Percentiles rank a stretch among this genome's conserved stretches.
phyloP scores from a whole-genome alignment of 805 yeast genomes.

The Myxozyma neotropica region DNA sequence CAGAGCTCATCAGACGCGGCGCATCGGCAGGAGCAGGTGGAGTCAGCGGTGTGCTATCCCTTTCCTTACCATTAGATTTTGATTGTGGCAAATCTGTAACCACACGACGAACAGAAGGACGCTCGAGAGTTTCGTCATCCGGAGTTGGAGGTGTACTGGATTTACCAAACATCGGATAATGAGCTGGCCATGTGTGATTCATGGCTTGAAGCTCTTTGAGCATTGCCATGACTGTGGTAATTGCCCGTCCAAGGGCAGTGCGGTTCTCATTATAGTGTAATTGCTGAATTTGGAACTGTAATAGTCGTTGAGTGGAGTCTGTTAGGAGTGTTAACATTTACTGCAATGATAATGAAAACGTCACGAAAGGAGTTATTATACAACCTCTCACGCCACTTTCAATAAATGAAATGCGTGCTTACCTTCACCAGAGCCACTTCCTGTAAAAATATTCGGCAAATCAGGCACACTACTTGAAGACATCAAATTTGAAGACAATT shows the following conservation, averaged over 20 bases:
- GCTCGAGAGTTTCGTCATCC: not conserved
- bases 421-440: not conserved
- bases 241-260: constrained; percentile 57
- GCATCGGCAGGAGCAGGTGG: constrained; percentile 4
- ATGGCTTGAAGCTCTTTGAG: constrained; percentile 39
- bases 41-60: not conserved
- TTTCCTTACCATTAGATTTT: constrained; percentile 3
- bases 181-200: constrained; percentile 40
- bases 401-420: not conserved
- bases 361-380: not conserved
- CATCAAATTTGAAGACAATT: not conserved
- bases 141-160: constrained; percentile 2
- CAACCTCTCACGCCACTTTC: not conserved
- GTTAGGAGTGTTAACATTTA: not conserved
- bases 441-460: constrained; percentile 1
- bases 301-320: constrained; percentile 29
- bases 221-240: constrained; percentile 37
- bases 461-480: not conserved
- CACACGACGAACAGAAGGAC: constrained; percentile 14
- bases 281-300: constrained; percentile 64
- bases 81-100: constrained; percentile 23
- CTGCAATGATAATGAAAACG: not conserved
- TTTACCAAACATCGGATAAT: constrained; percentile 37
- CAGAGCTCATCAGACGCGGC: constrained; percentile 25
- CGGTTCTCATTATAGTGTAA: constrained; percentile 75